Base-by-base conservation (phyloP, 768 basidiomycete genomes). In the Tricholoma flavovirens region DNA sequence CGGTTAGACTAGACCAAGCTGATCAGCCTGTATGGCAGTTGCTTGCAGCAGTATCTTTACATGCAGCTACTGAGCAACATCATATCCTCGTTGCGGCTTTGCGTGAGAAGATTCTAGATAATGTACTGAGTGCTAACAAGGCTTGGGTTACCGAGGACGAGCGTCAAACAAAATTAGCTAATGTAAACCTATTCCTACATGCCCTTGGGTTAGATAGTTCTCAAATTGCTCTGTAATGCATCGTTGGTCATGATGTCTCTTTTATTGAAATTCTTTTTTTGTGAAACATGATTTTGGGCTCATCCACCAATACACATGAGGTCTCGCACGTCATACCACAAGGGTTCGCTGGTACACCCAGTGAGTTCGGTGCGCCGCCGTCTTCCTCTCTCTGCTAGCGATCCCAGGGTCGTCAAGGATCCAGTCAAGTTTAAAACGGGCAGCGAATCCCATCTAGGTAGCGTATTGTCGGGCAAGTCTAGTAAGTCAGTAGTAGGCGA, bases 11-110 rank as follows among this genome's bases (percentile, higher is more conserved):
- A 30, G 88, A 90, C 66, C 76, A 81, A 56, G 77, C 88, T 54
- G 93, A 96, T 71, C 89, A 90, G 69, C 90, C 89, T 12, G 90
- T 93, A n/a, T 97, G 94, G 93, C 88, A 90, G 67, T 91, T 94
- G 78, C 80, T 97, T 33, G 91, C 93, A 6, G 86, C 92, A 1
- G 73, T 98, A 50, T 95, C 94, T 2, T 78, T 95, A 38, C 87
- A 89, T 61, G 90, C 93, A 11, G 82, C 83, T 49, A 77, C 83
- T 42, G 88, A 93, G 61, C 93, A 99, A 69, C 96, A 98, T 68
- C 89, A 91, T 60, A 75, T 83, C 45, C 79, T 99, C 48, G 95
- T 99, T 32, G 82, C 84, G 17, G 77, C 86, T 26, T 75, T 98
- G 45, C 85, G 94, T 56, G 96, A 98, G 67, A 95, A 97, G 75